phyloP scores from a whole-genome alignment of 2,329 filamentous ascomycete genomes.

The Diaporthe sp. region DNA sequence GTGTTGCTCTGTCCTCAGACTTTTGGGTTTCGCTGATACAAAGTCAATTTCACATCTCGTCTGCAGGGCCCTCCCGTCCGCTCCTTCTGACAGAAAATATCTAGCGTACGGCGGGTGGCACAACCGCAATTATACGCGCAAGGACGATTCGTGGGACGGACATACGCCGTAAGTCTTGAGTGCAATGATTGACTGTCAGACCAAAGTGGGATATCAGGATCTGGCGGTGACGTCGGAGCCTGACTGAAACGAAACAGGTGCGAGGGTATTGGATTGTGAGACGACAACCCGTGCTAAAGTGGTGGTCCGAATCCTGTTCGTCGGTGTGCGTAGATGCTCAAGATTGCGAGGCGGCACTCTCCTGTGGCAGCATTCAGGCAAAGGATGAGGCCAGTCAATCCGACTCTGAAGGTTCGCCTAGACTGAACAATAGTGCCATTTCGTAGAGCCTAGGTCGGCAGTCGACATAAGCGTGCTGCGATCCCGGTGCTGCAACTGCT shows the following conservation, averaged over 20 bases:
- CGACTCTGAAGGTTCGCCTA: slow-evolving; percentile 21
- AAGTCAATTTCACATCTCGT: slow-evolving; percentile 10
- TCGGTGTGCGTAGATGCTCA: slow-evolving; percentile 13
- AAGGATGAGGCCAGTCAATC: background rate
- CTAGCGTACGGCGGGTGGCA: background rate
- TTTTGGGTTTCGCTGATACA: slow-evolving; percentile 28
- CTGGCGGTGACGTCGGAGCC: background rate
- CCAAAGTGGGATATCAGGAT: background rate
- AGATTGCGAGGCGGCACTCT: slow-evolving; percentile 16
- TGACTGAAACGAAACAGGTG: slow-evolving; percentile 22
- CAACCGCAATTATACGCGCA: background rate
- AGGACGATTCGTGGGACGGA: background rate
- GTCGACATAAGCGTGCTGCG: background rate
- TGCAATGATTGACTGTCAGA: background rate
- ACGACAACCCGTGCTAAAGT: slow-evolving; percentile 6
- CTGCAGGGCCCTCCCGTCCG: background rate
- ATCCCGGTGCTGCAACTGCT: background rate
- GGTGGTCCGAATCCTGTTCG: background rate
- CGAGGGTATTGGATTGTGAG: slow-evolving; percentile 3
- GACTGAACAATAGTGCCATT: slow-evolving; percentile 13
- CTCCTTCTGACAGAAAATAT: background rate
- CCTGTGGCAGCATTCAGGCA: background rate
- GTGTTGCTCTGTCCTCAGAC: background rate
- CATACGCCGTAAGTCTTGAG: background rate
- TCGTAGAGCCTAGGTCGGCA: background rate